These are phyloP conservation scores for Artemisia tridentata DNA, from an alignment of 129 eudicot genomes.

Conservation along the genomic window DNA sequence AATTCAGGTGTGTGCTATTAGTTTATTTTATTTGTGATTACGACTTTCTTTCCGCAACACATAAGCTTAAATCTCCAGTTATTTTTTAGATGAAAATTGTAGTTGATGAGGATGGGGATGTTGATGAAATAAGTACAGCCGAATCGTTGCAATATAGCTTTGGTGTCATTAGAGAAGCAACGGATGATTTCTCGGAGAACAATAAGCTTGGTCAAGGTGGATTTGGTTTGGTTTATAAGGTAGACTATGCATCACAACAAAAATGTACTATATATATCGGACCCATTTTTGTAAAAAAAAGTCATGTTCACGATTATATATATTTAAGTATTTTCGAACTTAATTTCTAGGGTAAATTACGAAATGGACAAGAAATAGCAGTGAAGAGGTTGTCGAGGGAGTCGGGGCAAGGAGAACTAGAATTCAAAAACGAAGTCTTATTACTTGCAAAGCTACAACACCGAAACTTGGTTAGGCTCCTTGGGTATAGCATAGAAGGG, in stretches of 20 bases:
- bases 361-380: constrained; percentile 30
- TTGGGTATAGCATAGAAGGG: too few species aligned
- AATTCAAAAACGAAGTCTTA: too few species aligned
- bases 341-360: constrained; percentile 38
- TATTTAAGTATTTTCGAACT: not conserved
- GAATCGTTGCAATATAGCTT: constrained; percentile 53
- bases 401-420: too few species aligned
- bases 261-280: not conserved
- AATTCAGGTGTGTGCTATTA: not conserved
- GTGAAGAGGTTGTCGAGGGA: too few species aligned
- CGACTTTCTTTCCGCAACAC: too few species aligned
- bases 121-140: constrained; percentile 24
- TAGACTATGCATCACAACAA: constrained; percentile 2
- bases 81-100: not conserved
- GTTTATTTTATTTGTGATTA: too few species aligned
- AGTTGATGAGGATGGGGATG: constrained; percentile 19
- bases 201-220: constrained; percentile 31
- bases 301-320: too few species aligned
- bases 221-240: constrained; percentile 54
- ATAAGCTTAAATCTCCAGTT: too few species aligned
- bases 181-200: too few species aligned
- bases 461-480: too few species aligned
- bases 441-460: too few species aligned
- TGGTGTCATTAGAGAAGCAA: not conserved
- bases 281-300: not conserved